Conservation (phyloP, 2,329 filamentous ascomycete genomes). For the Diaporthe amygdali region DNA sequence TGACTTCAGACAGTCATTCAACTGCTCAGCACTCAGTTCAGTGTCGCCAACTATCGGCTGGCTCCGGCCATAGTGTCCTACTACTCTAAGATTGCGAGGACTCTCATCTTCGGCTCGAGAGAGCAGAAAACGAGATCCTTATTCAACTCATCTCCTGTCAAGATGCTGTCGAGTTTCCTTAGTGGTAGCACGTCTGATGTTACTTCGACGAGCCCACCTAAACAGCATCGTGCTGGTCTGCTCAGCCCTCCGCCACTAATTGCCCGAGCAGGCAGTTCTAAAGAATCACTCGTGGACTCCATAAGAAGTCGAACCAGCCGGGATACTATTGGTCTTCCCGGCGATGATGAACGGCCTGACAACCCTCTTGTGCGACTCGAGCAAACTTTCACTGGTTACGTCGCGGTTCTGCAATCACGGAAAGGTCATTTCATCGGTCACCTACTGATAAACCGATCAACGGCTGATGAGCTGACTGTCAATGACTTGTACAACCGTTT, state of each 20-base stretch:
- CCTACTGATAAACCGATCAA: constrained; percentile 70
- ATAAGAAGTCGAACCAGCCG: constrained; percentile 54
- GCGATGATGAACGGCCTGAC: constrained; percentile 60
- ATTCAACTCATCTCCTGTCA: constrained; percentile 84
- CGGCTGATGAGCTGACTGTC: constrained; percentile 78
- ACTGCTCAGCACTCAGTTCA: constrained; percentile 73
- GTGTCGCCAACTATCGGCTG: constrained; percentile 67
- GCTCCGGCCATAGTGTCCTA: constrained; percentile 75
- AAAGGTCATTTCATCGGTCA: constrained; percentile 87
- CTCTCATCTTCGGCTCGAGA: constrained; percentile 67
- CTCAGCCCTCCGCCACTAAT: constrained; percentile 23
- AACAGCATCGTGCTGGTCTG: constrained; percentile 44
- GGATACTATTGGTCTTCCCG: constrained; percentile 45
- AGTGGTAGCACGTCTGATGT: constrained; percentile 60
- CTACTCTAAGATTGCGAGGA: constrained; percentile 77
- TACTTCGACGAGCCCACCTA: constrained; percentile 42
- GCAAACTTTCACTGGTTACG: constrained; percentile 83
- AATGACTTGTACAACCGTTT: constrained; percentile 92
- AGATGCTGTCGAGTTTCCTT: constrained; percentile 84
- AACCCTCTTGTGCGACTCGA: constrained; percentile 78
- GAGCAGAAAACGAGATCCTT: constrained; percentile 71
- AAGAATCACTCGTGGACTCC: constrained; percentile 59
- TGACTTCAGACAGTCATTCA: constrained; percentile 66
- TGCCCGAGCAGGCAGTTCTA: constrained; percentile 26
- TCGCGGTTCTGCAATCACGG: constrained; percentile 80